Conservation (phyloP, 2,329 filamentous ascomycete species). For the Penicillium vulpinum region DNA sequence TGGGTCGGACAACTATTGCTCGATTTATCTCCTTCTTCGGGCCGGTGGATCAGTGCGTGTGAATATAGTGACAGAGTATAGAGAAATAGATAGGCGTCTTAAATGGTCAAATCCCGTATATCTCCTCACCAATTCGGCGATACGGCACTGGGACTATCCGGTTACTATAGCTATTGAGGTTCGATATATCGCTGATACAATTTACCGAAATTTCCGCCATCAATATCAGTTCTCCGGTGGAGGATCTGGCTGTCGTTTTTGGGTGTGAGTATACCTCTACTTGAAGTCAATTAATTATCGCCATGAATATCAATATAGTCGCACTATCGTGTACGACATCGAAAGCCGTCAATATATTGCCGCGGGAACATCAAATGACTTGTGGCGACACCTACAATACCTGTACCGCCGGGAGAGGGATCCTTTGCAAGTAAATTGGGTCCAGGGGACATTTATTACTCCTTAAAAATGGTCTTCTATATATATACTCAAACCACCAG, state of each 20-base stretch:
- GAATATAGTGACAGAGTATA: background rate
- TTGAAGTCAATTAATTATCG: no score
- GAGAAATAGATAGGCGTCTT: background rate
- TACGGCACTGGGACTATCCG: background rate
- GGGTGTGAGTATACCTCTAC: background rate
- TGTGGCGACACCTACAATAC: no score
- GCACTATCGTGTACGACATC: no score
- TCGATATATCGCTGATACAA: background rate
- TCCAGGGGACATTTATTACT: no score
- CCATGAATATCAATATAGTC: no score
- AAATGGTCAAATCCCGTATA: background rate
- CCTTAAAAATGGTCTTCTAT: no score
- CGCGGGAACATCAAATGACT: no score
- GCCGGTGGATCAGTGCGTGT: background rate
- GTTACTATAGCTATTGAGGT: background rate
- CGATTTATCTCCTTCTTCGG: background rate
- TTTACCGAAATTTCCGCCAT: background rate
- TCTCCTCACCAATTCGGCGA: background rate
- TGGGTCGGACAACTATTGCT: background rate
- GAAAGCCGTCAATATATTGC: no score
- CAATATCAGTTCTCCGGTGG: background rate
- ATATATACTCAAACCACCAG: no score
- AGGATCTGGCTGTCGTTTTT: background rate
- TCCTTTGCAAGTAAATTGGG: no score
- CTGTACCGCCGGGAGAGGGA: no score